A percentile compares a stretch with the other conserved stretches of the same genome.
Evolutionary conservation across 192 early-diverging fungal genomes (phyloP).

Genomic region (Dimargaris xerosporica): DNA sequence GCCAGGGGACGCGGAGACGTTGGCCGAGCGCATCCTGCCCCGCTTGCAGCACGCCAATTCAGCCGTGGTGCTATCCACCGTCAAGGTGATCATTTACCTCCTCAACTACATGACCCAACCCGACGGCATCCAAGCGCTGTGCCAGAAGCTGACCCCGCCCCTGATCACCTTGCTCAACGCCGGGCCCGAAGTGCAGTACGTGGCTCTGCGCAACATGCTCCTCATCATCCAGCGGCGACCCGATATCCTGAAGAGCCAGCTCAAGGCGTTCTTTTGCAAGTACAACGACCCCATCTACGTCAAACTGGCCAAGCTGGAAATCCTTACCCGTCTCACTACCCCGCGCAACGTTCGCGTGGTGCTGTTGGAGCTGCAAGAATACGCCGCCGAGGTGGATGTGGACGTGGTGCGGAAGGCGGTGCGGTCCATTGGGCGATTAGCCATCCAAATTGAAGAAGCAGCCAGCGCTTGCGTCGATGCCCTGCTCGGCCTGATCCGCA

Average conservation of each 20-base stretch:
- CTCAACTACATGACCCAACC: constrained; percentile 84
- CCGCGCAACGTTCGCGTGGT: constrained; percentile 76
- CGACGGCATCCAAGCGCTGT: constrained; percentile 52
- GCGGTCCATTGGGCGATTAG: constrained; percentile 88
- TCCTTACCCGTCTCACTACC: constrained; percentile 76
- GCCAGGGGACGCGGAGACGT: constrained; percentile 69
- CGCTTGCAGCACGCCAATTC: constrained; percentile 92
- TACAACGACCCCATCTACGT: constrained; percentile 99
- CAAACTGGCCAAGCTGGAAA: constrained; percentile 93
- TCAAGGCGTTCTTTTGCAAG: constrained; percentile 99
- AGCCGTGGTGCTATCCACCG: constrained; percentile 67
- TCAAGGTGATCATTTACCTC: constrained; percentile 85
- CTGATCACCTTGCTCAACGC: constrained; percentile 82
- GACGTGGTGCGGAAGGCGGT: constrained; percentile 98
- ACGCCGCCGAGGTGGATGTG: constrained; percentile 92
- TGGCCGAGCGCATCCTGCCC: constrained; percentile 79
- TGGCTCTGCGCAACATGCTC: constrained; percentile 90
- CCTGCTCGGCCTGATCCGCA: constrained; percentile 80
- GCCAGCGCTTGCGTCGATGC: constrained; percentile 79
- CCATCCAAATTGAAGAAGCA: constrained; percentile 82
- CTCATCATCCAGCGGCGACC: constrained; percentile 84
- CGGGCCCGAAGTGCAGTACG: constrained; percentile 92
- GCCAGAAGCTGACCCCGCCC: constrained; percentile 79
- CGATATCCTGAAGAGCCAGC: constrained; percentile 76
- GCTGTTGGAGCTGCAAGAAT: constrained; percentile 82